phyloP scores from a whole-genome alignment of 2,329 filamentous ascomycete genomes.

The Penicillium italicum region DNA sequence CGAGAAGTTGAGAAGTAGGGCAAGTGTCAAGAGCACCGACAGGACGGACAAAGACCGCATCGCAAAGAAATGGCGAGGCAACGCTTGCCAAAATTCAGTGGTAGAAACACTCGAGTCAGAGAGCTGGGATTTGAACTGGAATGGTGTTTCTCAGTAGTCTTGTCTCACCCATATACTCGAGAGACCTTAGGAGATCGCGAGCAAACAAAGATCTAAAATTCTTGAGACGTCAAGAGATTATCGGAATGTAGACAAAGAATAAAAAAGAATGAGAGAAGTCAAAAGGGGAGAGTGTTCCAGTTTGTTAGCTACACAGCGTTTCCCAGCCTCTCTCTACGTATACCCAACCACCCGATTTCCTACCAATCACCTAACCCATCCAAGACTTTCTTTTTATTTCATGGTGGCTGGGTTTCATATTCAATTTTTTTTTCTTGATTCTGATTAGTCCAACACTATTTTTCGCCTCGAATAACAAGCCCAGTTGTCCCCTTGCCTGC shows the following conservation, averaged over 20 bases:
- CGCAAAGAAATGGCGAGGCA: conserved; percentile 14
- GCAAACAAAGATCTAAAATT: conserved; percentile 2
- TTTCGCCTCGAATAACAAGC: not conserved
- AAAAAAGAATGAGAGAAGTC: conserved; percentile 13
- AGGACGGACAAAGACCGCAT: conserved; percentile 31
- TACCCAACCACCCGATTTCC: conserved; percentile 38
- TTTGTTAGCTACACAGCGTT: conserved; percentile 7
- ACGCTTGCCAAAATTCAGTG: not conserved
- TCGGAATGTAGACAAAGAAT: conserved; percentile 17
- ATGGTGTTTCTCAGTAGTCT: not conserved
- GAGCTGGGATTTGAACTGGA: not conserved
- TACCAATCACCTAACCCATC: conserved; percentile 15
- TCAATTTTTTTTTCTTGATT: not conserved
- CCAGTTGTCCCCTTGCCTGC: not conserved
- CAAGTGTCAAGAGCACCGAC: conserved; percentile 27
- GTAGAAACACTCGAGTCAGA: not conserved
- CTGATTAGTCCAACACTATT: not conserved
- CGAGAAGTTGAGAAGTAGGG: conserved; percentile 23
- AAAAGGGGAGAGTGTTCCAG: conserved; percentile 14
- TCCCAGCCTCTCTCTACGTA: conserved; percentile 33
- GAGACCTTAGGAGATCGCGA: conserved; percentile 12
- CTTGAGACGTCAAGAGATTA: conserved; percentile 3
- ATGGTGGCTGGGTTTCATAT: conserved; percentile 22
- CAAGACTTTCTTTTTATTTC: not conserved
- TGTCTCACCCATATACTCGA: conserved; percentile 12